These are phyloP conservation scores for Scedosporium minutisporum DNA, from an alignment of 2,329 filamentous ascomycete species.

Conservation along the genomic window DNA sequence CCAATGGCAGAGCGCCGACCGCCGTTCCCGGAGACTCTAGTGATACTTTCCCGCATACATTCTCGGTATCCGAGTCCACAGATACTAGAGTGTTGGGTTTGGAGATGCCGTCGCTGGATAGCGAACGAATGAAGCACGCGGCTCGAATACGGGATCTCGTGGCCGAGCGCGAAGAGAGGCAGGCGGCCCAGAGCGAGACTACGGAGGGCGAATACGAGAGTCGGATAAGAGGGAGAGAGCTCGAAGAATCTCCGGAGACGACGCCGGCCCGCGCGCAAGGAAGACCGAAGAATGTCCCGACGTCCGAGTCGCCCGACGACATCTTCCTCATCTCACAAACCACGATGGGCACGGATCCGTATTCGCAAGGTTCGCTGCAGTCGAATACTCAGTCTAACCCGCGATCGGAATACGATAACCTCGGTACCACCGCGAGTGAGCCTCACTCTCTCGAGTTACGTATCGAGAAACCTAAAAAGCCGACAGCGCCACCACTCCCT, in stretches of 20 bases:
- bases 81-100: slow-evolving; percentile 13
- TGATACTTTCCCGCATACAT: slow-evolving; percentile 49
- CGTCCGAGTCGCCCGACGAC: slow-evolving; percentile 25
- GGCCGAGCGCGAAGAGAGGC: slow-evolving; percentile 12
- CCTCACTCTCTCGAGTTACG: background rate
- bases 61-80: slow-evolving; percentile 38
- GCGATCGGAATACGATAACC: background rate
- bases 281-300: background rate
- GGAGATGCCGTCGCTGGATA: slow-evolving; percentile 7
- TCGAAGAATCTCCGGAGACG: background rate
- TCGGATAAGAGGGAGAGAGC: slow-evolving; percentile 30
- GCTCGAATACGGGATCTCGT: slow-evolving; percentile 9
- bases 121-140: slow-evolving; percentile 8
- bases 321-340: slow-evolving; percentile 38
- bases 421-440: background rate
- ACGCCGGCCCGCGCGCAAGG: background rate
- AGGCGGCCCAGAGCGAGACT: slow-evolving; percentile 17
- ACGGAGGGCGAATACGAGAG: slow-evolving; percentile 32
- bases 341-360: slow-evolving; percentile 21
- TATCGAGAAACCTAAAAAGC: background rate
- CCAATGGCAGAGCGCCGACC: background rate
- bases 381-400: slow-evolving; percentile 12
- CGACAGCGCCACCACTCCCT: slow-evolving; percentile 11
- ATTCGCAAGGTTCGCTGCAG: slow-evolving; percentile 21
- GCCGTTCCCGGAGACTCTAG: slow-evolving; percentile 33